Conservation (phyloP, 2,329 filamentous ascomycete species). For the Aspergillus sp. region DNA sequence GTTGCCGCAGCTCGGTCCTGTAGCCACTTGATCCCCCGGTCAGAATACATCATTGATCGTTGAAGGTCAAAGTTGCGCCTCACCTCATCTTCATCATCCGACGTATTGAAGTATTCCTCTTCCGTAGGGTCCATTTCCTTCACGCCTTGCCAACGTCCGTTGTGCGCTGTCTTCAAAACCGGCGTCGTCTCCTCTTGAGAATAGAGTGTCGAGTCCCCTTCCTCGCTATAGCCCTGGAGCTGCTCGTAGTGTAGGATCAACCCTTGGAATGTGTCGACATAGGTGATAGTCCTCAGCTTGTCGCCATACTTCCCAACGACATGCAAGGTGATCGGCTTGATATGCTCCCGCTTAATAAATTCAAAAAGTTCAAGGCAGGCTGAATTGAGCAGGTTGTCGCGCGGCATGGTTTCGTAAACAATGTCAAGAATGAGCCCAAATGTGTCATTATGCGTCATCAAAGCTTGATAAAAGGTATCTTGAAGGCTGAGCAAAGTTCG, state of each 20-base stretch:
- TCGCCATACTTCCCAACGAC: slow-evolving; percentile 84
- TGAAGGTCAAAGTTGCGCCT: slow-evolving; percentile 11
- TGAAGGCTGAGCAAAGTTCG: slow-evolving; percentile 81
- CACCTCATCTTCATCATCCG: slow-evolving; percentile 79
- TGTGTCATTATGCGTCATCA: slow-evolving; percentile 79
- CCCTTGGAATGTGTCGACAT: slow-evolving; percentile 81
- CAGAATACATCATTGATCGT: not conserved
- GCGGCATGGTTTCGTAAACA: slow-evolving; percentile 80
- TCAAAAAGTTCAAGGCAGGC: slow-evolving; percentile 94
- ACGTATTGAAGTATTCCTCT: slow-evolving; percentile 92
- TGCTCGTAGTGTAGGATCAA: slow-evolving; percentile 80
- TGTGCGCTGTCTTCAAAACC: slow-evolving; percentile 51
- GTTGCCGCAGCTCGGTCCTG: slow-evolving; percentile 43
- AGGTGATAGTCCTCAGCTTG: slow-evolving; percentile 73
- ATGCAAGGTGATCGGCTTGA: slow-evolving; percentile 81
- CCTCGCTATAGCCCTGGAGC: slow-evolving; percentile 68
- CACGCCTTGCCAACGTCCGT: slow-evolving; percentile 70
- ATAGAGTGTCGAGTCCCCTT: slow-evolving; percentile 68
- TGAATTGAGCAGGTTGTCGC: slow-evolving; percentile 91
- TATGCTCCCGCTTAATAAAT: slow-evolving; percentile 78
- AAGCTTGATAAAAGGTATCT: slow-evolving; percentile 88
- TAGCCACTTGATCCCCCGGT: slow-evolving; percentile 35
- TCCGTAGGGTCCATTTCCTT: slow-evolving; percentile 84
- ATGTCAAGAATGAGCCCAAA: slow-evolving; percentile 85
- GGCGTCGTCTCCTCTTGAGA: slow-evolving; percentile 70